A percentile compares a stretch with the other conserved stretches of the same genome.
Evolutionary conservation across 805 yeast genomes (phyloP).

Genomic region (Candida odintsovae): DNA sequence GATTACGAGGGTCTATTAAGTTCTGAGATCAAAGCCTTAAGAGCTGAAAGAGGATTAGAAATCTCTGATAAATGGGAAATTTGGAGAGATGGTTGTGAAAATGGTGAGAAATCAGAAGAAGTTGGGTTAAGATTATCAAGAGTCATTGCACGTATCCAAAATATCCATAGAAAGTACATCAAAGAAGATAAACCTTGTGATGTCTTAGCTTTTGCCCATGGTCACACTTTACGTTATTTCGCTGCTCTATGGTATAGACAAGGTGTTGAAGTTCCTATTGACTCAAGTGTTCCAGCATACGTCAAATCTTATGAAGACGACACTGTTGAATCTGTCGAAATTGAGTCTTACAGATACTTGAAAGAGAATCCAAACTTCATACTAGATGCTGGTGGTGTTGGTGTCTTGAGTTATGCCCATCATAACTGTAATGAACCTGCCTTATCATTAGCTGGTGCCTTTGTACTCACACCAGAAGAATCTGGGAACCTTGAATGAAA

Average conservation of each 20-base stretch:
- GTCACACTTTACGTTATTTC: slow-evolving; percentile 85
- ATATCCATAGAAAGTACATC: slow-evolving; percentile 50
- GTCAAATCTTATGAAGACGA: slow-evolving; percentile 21
- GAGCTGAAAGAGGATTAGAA: slow-evolving; percentile 55
- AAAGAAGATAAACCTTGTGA: slow-evolving; percentile 54
- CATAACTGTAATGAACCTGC: slow-evolving; percentile 84
- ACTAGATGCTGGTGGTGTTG: slow-evolving; percentile 93
- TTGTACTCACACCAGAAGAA: slow-evolving; percentile 64
- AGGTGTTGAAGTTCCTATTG: slow-evolving; percentile 23
- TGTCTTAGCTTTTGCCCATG: slow-evolving; percentile 83
- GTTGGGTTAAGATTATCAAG: slow-evolving; percentile 70
- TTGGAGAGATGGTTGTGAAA: slow-evolving; percentile 92
- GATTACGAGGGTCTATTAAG: slow-evolving; percentile 86
- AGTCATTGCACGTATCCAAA: slow-evolving; percentile 58
- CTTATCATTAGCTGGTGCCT: slow-evolving; percentile 76
- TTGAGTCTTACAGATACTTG: slow-evolving; percentile 29
- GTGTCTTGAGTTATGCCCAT: slow-evolving; percentile 88
- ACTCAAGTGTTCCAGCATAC: slow-evolving; percentile 11
- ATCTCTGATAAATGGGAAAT: slow-evolving; percentile 59
- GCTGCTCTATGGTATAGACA: slow-evolving; percentile 77
- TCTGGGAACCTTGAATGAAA: slow-evolving; percentile 20
- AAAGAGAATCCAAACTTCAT: slow-evolving; percentile 69
- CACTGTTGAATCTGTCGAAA: slow-evolving; percentile 26
- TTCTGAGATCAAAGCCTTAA: slow-evolving; percentile 53
- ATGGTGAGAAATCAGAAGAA: slow-evolving; percentile 68